Evolutionary conservation across 495 filamentous ascomycete species (phyloP), one percentile per base, ranked within the genome.

Genomic region (Cercophora sp.): DNA sequence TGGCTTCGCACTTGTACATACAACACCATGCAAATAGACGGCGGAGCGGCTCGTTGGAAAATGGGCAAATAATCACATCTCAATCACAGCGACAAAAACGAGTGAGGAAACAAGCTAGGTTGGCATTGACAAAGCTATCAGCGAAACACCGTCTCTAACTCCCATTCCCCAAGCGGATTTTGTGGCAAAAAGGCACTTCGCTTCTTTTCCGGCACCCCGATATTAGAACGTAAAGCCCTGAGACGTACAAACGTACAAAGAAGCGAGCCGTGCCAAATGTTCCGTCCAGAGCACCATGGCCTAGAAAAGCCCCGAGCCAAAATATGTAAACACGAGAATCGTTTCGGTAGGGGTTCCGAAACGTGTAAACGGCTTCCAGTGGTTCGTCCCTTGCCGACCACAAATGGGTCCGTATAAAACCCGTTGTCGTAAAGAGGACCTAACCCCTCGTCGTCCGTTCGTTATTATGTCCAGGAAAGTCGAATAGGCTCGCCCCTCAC

Each of bases 321-420:
- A 56, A 51, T 56, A 56, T 56, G 53, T 42, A 50, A 56, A 56
- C 53, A 56, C 20, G n/a, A n/a, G n/a, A n/a, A n/a, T n/a, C n/a
- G n/a, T n/a, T n/a, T n/a, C n/a, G n/a, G n/a, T n/a, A n/a, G n/a
- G n/a, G n/a, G n/a, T n/a, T n/a, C n/a, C n/a, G n/a, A n/a, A n/a
- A n/a, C n/a, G n/a, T n/a, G n/a, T n/a, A n/a, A n/a, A n/a, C n/a
- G n/a, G n/a, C n/a, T n/a, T n/a, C n/a, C n/a, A n/a, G n/a, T n/a
- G n/a, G n/a, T n/a, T n/a, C n/a, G n/a, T n/a, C n/a, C n/a, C n/a
- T n/a, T n/a, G n/a, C n/a, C n/a, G n/a, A n/a, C n/a, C n/a, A n/a
- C n/a, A n/a, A n/a, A n/a, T n/a, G n/a, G n/a, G n/a, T n/a, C n/a
- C n/a, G n/a, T n/a, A n/a, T n/a, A n/a, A n/a, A n/a, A n/a, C n/a